Conservation (phyloP, 257 asterid species). For the Perilla frutescens region DNA sequence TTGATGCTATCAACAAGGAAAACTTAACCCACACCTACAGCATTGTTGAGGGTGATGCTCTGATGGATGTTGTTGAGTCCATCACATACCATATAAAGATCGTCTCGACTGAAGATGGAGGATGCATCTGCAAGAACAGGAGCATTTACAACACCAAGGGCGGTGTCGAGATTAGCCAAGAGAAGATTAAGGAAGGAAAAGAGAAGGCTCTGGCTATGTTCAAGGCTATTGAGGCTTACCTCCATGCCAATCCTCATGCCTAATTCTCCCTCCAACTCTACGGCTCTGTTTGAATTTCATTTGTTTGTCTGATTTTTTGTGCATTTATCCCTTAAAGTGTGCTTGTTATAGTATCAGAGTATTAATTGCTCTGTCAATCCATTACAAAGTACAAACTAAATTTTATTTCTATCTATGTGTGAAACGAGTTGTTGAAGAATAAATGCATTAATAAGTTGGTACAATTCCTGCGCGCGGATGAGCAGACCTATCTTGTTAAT, state of each 20-base stretch:
- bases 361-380: no score
- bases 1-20: slow-evolving; percentile 38
- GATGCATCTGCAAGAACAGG: slow-evolving; percentile 39
- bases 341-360: no score
- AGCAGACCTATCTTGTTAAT: no score
- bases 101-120: slow-evolving; percentile 41
- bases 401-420: no score
- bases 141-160: slow-evolving; percentile 40
- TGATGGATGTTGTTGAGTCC: slow-evolving; percentile 36
- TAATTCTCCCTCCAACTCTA: not conserved
- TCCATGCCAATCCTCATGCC: slow-evolving; percentile 33
- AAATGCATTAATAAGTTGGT: no score
- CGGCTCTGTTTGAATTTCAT: no score
- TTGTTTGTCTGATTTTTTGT: no score
- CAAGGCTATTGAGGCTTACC: slow-evolving; percentile 41
- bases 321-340: no score
- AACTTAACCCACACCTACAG: slow-evolving; percentile 41
- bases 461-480: no score
- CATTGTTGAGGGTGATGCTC: slow-evolving; percentile 42
- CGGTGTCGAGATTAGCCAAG: slow-evolving; percentile 34
- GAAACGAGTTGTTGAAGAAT: no score
- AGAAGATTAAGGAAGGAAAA: slow-evolving; percentile 43
- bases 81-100: slow-evolving; percentile 36
- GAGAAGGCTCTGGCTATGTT: slow-evolving; percentile 28
- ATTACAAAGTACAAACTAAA: no score